Evolutionary conservation across 768 basidiomycete species (phyloP).

Genomic region (Amylocystis lapponica): DNA sequence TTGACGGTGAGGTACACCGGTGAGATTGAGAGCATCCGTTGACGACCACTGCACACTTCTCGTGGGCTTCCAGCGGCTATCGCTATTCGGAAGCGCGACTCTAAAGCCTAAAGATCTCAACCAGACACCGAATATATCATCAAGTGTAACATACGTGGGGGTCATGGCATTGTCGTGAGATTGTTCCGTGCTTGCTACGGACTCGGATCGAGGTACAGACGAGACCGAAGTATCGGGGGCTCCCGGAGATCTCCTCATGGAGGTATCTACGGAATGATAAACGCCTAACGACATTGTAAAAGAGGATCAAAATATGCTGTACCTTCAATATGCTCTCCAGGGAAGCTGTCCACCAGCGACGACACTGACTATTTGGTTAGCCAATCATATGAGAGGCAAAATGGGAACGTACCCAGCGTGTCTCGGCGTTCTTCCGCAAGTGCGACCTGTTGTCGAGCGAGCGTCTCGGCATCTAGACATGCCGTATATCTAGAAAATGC

Average conservation of each 20-base stretch:
- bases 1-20: too few relatives aligned
- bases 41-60: slow-evolving; percentile 16
- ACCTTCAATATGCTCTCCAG: slow-evolving; percentile 19
- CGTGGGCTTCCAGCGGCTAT: slow-evolving; percentile 15
- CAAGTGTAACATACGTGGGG: slow-evolving; percentile 10
- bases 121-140: too few relatives aligned
- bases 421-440: slow-evolving; percentile 68
- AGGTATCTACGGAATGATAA: background rate
- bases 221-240: background rate
- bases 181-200: slow-evolving; percentile 13
- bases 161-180: slow-evolving; percentile 16
- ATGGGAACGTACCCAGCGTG: slow-evolving; percentile 37
- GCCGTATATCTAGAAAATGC: slow-evolving; percentile 64
- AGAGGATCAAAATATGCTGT: background rate
- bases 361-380: slow-evolving; percentile 19
- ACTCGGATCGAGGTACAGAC: slow-evolving; percentile 9
- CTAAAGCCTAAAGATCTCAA: background rate
- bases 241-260: background rate
- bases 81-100: slow-evolving; percentile 12
- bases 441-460: slow-evolving; percentile 57
- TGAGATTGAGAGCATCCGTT: slow-evolving; percentile 13
- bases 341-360: slow-evolving; percentile 17
- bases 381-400: slow-evolving; percentile 7
- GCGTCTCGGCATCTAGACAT: slow-evolving; percentile 61
- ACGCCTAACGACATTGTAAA: too few relatives aligned